phyloP scores from a whole-genome alignment of 495 filamentous ascomycete species.

The Tricharina praecox region DNA sequence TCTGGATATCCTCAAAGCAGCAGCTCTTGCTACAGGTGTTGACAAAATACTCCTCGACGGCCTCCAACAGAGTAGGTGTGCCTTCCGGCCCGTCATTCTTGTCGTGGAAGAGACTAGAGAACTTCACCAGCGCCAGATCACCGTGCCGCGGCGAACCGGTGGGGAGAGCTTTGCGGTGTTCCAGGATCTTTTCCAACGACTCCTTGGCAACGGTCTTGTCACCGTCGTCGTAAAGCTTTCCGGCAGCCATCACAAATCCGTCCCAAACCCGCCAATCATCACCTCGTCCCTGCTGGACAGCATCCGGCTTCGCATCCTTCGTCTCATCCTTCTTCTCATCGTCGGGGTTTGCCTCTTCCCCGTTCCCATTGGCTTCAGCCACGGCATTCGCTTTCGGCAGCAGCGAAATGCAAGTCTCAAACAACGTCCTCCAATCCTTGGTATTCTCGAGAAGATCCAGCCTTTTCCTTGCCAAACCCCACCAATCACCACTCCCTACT shows the following conservation, averaged over 20 bases:
- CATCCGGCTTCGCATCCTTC: conserved; percentile 6
- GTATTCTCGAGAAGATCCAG: conserved; percentile 32
- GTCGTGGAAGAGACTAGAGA: conserved; percentile 24
- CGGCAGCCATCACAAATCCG: conserved; percentile 26
- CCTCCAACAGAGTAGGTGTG: conserved; percentile 29
- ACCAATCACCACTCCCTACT: conserved; percentile 36
- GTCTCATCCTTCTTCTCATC: conserved; percentile 27
- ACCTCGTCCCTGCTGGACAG: conserved; percentile 27
- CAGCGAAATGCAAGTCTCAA: conserved; percentile 31
- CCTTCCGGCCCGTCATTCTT: conserved; percentile 26
- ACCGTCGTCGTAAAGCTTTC: conserved; percentile 25
- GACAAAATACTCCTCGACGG: conserved; percentile 36
- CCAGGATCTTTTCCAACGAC: conserved; percentile 23
- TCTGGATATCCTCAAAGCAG: conserved; percentile 38
- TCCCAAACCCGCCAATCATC: conserved; percentile 46
- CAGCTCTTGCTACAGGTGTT: conserved; percentile 35
- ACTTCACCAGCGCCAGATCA: conserved; percentile 24
- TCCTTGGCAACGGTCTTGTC: conserved; percentile 20
- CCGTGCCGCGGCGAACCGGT: conserved; percentile 29
- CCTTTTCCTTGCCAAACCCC: conserved; percentile 34
- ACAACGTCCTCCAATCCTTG: conserved; percentile 34
- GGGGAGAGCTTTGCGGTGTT: conserved; percentile 17
- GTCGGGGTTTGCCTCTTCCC: conserved; percentile 27
- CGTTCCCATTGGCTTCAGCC: conserved; percentile 6
- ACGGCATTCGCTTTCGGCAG: conserved; percentile 25